Evolutionary conservation across 768 basidiomycete genomes (phyloP), one percentile per base, ranked within the genome.

Genomic region (Pisolithus orientalis): DNA sequence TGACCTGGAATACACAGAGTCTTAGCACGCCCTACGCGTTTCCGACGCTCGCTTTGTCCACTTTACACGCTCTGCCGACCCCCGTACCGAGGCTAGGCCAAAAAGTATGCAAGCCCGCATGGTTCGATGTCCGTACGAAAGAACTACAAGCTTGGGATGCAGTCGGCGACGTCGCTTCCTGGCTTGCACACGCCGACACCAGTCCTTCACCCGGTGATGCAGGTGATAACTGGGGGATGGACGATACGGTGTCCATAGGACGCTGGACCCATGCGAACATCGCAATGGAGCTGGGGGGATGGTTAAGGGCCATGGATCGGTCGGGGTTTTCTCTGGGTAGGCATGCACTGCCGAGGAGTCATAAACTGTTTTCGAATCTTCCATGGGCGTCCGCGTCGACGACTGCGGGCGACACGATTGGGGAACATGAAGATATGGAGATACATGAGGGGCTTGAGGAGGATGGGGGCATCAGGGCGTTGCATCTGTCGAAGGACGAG

Each of bases 91-190:
- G 91, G 32, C 80, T 75, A 1, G 79, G 77, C 9, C 96, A 98
- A 66, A 93, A 90, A 60, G 72, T 90, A 13, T 83, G 76, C 72
- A 98, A 98, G 70, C 90, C 93, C 3, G 80, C 83, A 29, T 92
- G 88, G 70, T 99, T 94, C 65, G 83, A 86, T 28, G 70, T 69
- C 39, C 70, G 83, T 13, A 69, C 71, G 28, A 75, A 71, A 60
- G 80, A 82, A 61, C 77, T 80, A 53, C 78, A 79, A n/a, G 82
- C 82, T 4, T 76, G 76, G 68, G 81, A 78, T 49, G 80, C 75
- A 17, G 73, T 89, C 32, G 69, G 74, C 49, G 78, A 80, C 57
- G 77, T 80, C 0, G 48, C 57, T 14, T 70, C 69, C 42, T 90
- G 90, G 90, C 66, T 87, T 16, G 65, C 46, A 25, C 31, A n/a